phyloP scores from a whole-genome alignment of 2,329 filamentous ascomycete species.

The Pseudogymnoascus sp. region DNA sequence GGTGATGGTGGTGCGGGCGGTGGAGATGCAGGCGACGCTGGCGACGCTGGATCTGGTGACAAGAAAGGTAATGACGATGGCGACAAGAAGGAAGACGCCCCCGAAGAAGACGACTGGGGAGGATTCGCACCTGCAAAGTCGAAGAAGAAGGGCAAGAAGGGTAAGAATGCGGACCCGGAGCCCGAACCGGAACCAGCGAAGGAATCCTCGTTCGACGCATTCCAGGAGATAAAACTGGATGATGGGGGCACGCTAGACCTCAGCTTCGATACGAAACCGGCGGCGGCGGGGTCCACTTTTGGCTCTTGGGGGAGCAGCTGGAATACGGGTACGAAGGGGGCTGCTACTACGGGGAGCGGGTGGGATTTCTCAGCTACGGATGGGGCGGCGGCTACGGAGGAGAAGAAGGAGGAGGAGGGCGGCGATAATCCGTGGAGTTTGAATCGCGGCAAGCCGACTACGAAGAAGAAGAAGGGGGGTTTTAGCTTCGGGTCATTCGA shows the following conservation, averaged over 20 bases:
- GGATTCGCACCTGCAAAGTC: conserved; percentile 37
- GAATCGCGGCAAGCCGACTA: conserved; percentile 42
- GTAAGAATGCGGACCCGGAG: conserved; percentile 23
- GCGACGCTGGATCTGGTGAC: conserved; percentile 25
- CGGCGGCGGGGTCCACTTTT: conserved; percentile 33
- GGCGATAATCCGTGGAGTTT: conserved; percentile 44
- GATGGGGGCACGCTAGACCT: conserved; percentile 50
- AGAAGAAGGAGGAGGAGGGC: conserved; percentile 34
- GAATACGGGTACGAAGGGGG: conserved; percentile 37
- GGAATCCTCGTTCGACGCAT: conserved; percentile 40
- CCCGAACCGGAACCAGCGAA: conserved; percentile 28
- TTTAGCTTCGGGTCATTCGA: conserved; percentile 42
- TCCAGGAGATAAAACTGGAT: conserved; percentile 61
- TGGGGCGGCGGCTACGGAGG: conserved; percentile 32
- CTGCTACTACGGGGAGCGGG: conserved; percentile 22
- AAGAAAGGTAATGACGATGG: conserved; percentile 35
- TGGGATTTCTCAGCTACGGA: conserved; percentile 39
- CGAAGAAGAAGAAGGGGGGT: conserved; percentile 36
- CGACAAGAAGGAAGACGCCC: conserved; percentile 30
- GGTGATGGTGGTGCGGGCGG: conserved; percentile 24
- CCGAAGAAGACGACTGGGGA: conserved; percentile 44
- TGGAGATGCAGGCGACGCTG: conserved; percentile 27
- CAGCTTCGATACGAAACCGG: conserved; percentile 42
- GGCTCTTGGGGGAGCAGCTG: conserved; percentile 54
- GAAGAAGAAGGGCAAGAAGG: conserved; percentile 52